These are phyloP conservation scores for Lepidium aucheri DNA, from an alignment of 345 rosid genomes.

Conservation along the genomic window DNA sequence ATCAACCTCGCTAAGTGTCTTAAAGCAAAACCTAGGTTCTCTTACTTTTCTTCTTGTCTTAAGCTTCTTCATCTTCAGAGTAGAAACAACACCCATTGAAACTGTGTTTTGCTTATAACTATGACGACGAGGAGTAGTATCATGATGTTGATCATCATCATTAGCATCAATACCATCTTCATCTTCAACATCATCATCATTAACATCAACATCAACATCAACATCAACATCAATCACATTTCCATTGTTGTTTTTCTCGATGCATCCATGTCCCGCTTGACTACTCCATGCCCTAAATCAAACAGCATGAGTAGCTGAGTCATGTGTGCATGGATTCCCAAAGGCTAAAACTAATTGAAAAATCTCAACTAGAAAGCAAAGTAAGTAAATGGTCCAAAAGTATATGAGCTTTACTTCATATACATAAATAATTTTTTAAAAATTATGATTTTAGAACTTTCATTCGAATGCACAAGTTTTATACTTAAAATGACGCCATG, in stretches of 20 bases:
- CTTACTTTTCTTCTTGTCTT: conserved; percentile 87
- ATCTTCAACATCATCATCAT: conserved; percentile 13
- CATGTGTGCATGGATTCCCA: neutral
- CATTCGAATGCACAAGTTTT: neutral
- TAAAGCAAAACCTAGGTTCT: conserved; percentile 97
- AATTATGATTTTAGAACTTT: neutral
- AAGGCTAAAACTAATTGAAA: neutral
- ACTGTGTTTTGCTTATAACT: conserved; percentile 1
- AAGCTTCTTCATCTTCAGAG: conserved; percentile 71
- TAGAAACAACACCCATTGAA: conserved; percentile 41
- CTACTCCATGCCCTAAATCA: conserved; percentile 59
- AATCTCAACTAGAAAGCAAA: neutral
- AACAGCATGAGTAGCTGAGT: neutral
- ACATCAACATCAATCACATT: conserved; percentile 19
- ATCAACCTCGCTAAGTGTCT: conserved; percentile 94
- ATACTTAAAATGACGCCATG: neutral
- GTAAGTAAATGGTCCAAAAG: neutral
- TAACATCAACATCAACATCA: neutral
- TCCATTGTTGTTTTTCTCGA: conserved; percentile 33
- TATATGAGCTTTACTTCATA: neutral
- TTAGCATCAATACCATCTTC: neutral
- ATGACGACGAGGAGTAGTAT: neutral
- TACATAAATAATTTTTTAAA: neutral
- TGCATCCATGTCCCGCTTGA: conserved; percentile 28
- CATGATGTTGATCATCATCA: neutral